Evolutionary conservation across 768 basidiomycete species (phyloP), one percentile per base, ranked within the genome.

Genomic region (Lactifluus echinatus): DNA sequence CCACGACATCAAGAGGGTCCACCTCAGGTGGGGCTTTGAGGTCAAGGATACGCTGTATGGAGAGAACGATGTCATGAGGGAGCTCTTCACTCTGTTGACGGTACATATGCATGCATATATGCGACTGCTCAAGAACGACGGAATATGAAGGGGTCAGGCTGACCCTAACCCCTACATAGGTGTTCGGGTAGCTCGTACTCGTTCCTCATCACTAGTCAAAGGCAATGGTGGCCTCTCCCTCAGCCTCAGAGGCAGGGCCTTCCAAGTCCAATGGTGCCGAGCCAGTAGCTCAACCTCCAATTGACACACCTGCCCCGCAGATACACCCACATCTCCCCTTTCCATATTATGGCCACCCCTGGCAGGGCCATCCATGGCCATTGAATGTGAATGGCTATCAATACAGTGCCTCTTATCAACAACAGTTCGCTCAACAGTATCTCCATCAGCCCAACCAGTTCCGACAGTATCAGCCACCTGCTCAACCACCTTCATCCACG

Each of bases 1-100:
- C 76, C 46, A 85, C 68, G 39, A 72, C 75, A 64, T 87, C 82
- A 24, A 86, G 71, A 44, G 79, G 77, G 67, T 86, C 84, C 15
- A 70, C 66, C 42, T 76, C 69, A 12, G 71, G 71, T 2, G 67
- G 71, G 4, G 74, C 63, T 31, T 79, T 71, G 31, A 82, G 66
- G 52, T 87, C 79, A 3, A 91, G 74, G 48, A 88, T 78, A 56
- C 83, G 82, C 64, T 88, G 82, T 55, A 92, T 84, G 7, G 84
- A 79, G 33, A 84, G 70, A 47, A 87, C 71, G 52, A 89, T 72
- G 65, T 90, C 86, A 56, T 76, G 78, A 14, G 87, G 80, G 14
- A 89, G 75, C 33, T 81, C 79, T 57, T 77, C 79, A 47, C 72
- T 65, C 21, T 54, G 37, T 43, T 55, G 58, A 37, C 40, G 36